Evolutionary conservation across 495 filamentous ascomycete genomes (phyloP), one percentile per base, ranked within the genome.

Genomic region (Aspergillus coremiiformis): DNA sequence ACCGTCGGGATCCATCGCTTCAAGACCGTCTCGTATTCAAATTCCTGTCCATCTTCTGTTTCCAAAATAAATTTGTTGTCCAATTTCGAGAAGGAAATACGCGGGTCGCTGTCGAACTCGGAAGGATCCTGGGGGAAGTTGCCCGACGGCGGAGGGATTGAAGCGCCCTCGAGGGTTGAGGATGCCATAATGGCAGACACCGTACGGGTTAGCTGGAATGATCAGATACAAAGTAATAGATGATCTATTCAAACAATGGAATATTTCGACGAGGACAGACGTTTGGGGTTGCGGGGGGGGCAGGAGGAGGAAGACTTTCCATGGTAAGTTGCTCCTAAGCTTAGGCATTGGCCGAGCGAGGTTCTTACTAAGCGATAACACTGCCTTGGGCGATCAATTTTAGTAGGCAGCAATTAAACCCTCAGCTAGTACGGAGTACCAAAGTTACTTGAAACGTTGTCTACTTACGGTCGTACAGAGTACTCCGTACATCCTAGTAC

Each of bases 21-120:
- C 50, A 86, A 61, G 11, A 66, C 77, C 10, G 76, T 72, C 66
- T 93, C 83, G 68, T 80, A 96, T 59, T 90, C 86, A 69, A 83
- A 96, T 61, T 96, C 91, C 44, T 81, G 75, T 19, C 89, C 91
- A 66, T 91, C 83, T 14, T 91, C 89, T 22, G 88, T 83, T 49
- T 95, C 91, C 0, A 94, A 79, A 20, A 91, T 80, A 68, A 84
- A 90, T 61, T 87, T 92, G 54, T 82, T 73, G 66, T 90, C 84
- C 47, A 87, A 70, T 60, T 82, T 86, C 3, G 87, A 93, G 70
- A 83, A 95, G 0, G 89, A 90, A 55, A 96, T 85, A 54, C 92
- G 87, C 20, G 85, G 78, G 63, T 97, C 92, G 50, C 72, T 70
- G 52, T 86, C 83, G 65, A 97, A 96, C 23, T 92, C 82, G 52